Conservation (phyloP, 1,139 yeast species). For the Saccharomycopsis phalli region DNA sequence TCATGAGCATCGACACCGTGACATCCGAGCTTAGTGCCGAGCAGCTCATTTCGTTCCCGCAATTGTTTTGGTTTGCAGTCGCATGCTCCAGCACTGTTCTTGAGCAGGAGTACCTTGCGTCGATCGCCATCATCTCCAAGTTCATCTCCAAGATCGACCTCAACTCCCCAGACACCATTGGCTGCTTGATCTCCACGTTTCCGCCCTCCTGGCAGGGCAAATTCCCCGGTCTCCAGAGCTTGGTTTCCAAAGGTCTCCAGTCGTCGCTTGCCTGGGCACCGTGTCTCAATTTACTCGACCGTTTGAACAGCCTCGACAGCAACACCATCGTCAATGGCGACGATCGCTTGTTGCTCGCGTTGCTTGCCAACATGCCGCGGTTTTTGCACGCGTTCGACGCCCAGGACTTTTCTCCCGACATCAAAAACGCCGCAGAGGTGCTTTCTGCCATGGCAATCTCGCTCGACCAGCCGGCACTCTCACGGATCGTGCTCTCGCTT, state of each 20-base stretch:
- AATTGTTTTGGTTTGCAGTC: conserved; percentile 90
- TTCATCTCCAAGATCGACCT: conserved; percentile 81
- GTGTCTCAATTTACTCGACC: conserved; percentile 64
- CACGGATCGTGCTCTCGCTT: conserved; percentile 69
- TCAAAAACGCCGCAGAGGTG: conserved; percentile 49
- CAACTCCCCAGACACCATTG: conserved; percentile 78
- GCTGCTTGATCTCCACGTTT: conserved; percentile 73
- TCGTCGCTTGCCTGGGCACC: conserved; percentile 77
- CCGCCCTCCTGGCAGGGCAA: conserved; percentile 96
- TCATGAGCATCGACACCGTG: conserved; percentile 90
- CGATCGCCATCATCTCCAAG: conserved; percentile 69
- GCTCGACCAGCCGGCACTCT: conserved; percentile 48
- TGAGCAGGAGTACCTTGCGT: conserved; percentile 89
- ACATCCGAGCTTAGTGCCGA: conserved; percentile 77
- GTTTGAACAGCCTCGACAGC: conserved; percentile 56
- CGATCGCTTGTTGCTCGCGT: conserved; percentile 58
- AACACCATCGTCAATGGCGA: conserved; percentile 74
- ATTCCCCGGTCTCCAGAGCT: conserved; percentile 79
- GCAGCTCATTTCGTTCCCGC: conserved; percentile 80
- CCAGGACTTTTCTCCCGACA: conserved; percentile 41
- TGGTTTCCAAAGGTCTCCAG: conserved; percentile 72
- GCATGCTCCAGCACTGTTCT: conserved; percentile 87
- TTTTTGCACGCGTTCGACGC: conserved; percentile 70
- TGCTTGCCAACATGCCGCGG: conserved; percentile 75
- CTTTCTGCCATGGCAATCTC: conserved; percentile 54